A percentile compares a stretch with the other conserved stretches of the same genome.
Conservation (phyloP, 176 grass and related monocot species). For the Eragrostis curvula region DNA sequence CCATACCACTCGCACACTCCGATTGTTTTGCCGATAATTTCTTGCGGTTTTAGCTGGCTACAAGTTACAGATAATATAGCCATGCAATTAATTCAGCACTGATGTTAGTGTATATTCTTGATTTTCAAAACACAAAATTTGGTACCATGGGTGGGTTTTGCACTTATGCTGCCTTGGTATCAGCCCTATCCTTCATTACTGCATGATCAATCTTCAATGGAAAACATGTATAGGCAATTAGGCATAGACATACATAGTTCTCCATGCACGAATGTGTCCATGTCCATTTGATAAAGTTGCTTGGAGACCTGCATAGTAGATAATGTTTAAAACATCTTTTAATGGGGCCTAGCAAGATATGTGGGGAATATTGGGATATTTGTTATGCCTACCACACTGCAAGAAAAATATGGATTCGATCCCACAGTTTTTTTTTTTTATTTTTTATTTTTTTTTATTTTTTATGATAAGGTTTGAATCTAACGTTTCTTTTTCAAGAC, state of each 20-base stretch:
- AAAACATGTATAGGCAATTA: background rate
- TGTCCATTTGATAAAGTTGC: slow-evolving; percentile 29
- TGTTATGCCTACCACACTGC: slow-evolving; percentile 25
- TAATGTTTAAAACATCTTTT: slow-evolving; percentile 33
- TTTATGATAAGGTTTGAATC: slow-evolving; percentile 44
- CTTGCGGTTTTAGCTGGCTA: too few relatives aligned
- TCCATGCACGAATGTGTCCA: background rate
- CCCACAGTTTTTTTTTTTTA: too few relatives aligned
- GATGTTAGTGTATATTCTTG: too few relatives aligned
- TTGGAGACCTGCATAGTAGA: slow-evolving; percentile 4
- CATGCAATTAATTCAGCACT: too few relatives aligned
- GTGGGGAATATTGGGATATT: slow-evolving; percentile 46
- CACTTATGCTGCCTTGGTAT: too few relatives aligned
- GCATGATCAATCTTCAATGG: background rate
- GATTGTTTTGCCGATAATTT: background rate
- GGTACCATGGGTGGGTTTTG: too few relatives aligned
- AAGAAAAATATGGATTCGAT: slow-evolving; percentile 41
- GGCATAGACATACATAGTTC: background rate
- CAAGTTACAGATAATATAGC: too few relatives aligned
- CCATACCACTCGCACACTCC: too few relatives aligned
- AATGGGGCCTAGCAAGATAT: slow-evolving; percentile 35
- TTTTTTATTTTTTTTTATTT: too few relatives aligned
- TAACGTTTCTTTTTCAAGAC: slow-evolving; percentile 18
- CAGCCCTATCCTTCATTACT: too few relatives aligned
- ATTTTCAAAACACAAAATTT: too few relatives aligned